Conservation (phyloP, 306 rosid species). For the Dryas octopetala region DNA sequence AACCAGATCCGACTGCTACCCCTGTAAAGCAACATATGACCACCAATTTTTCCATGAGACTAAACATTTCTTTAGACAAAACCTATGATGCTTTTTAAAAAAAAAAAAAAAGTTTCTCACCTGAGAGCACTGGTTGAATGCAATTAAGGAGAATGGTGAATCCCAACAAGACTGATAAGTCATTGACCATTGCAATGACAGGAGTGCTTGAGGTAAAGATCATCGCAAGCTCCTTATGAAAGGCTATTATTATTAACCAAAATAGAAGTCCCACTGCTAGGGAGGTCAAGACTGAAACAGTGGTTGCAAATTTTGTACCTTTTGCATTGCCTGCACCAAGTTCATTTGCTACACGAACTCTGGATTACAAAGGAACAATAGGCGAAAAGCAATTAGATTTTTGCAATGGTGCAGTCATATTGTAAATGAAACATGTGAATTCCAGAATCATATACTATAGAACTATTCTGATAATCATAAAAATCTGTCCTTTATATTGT, state of each 20-base stretch:
- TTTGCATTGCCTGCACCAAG: conserved; percentile 67
- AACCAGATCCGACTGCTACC: conserved; percentile 65
- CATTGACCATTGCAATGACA: conserved; percentile 48
- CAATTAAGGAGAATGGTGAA: conserved; percentile 62
- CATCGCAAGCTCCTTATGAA: conserved; percentile 55
- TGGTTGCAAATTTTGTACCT: conserved; percentile 65
- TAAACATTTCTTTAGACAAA: neutral
- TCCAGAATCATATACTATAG: neutral
- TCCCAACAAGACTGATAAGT: conserved; percentile 56
- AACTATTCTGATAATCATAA: neutral
- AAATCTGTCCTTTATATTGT: neutral
- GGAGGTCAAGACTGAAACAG: conserved; percentile 52
- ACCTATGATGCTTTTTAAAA: neutral
- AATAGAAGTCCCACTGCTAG: conserved; percentile 49
- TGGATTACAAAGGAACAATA: conserved; percentile 9
- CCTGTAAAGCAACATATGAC: conserved; percentile 45
- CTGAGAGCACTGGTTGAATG: conserved; percentile 70
- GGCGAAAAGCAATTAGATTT: neutral
- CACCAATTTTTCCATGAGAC: conserved; percentile 3
- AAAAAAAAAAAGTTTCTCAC: conserved; percentile 21
- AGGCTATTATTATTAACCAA: conserved; percentile 42
- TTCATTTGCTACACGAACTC: conserved; percentile 72
- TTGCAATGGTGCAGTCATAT: neutral
- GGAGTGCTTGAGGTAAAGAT: conserved; percentile 55
- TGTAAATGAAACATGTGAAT: neutral